Conservation (phyloP, 805 yeast species). For the Starmerella tilneyi region DNA sequence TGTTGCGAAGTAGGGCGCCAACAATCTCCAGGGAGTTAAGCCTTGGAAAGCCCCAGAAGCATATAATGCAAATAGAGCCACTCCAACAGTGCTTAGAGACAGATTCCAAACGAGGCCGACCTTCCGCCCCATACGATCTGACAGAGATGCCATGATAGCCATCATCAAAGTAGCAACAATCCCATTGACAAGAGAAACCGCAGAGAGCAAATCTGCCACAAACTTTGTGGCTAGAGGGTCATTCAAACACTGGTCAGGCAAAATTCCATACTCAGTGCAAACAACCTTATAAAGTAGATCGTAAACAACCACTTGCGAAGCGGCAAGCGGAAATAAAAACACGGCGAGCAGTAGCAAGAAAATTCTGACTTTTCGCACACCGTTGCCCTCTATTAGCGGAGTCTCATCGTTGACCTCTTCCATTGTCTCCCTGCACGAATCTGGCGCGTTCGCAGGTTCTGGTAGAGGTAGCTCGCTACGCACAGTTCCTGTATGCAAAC, state of each 20-base stretch:
- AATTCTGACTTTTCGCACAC: background rate
- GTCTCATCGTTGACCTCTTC: background rate
- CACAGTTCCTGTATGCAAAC: too few species aligned
- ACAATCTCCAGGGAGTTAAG: conserved; percentile 14
- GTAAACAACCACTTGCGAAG: conserved; percentile 13
- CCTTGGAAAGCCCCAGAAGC: background rate
- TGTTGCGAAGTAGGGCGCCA: conserved; percentile 11
- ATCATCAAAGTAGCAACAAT: conserved; percentile 8
- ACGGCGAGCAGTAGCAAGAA: conserved; percentile 7
- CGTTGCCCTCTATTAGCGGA: conserved; percentile 1
- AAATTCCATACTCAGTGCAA: conserved; percentile 1
- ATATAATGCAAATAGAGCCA: conserved; percentile 2
- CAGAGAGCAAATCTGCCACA: conserved; percentile 13
- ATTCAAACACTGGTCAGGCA: background rate
- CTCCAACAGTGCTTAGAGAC: conserved; percentile 4
- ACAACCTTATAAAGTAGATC: conserved; percentile 15
- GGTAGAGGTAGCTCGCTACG: too few species aligned
- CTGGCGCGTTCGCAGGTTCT: too few species aligned
- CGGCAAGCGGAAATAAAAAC: conserved; percentile 12
- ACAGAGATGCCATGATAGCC: conserved; percentile 7
- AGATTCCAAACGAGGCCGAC: conserved; percentile 16
- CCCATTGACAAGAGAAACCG: conserved; percentile 14
- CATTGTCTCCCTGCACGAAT: too few species aligned
- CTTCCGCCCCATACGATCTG: conserved; percentile 18
- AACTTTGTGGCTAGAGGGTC: conserved; percentile 8